These are phyloP conservation scores for Thielaviopsis ethacetica DNA, from an alignment of 2,329 filamentous ascomycete species.

Conservation along the genomic window DNA sequence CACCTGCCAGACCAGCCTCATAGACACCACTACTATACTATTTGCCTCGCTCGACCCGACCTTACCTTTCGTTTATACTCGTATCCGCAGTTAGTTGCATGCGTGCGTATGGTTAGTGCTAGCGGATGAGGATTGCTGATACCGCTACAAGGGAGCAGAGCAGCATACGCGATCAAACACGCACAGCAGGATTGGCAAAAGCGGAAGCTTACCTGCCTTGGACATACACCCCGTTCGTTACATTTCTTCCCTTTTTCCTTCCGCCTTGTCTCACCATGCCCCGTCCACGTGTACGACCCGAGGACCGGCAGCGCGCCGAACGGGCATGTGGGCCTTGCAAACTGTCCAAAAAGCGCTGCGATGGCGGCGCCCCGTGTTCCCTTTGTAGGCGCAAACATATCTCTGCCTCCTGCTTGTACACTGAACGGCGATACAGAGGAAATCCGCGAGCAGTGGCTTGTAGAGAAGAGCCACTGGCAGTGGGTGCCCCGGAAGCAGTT, in stretches of 20 bases:
- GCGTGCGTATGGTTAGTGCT: too few relatives aligned
- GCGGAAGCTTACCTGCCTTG: too few relatives aligned
- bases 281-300: conserved; percentile 32
- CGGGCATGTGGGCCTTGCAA: conserved; percentile 17
- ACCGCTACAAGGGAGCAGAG: too few relatives aligned
- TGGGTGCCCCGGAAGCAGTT: background rate
- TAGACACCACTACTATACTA: too few relatives aligned
- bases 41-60: too few relatives aligned
- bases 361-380: conserved; percentile 10
- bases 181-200: too few relatives aligned
- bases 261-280: conserved; percentile 23
- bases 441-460: background rate
- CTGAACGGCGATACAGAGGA: background rate
- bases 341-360: conserved; percentile 13
- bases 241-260: background rate
- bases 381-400: conserved; percentile 11
- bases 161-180: too few relatives aligned
- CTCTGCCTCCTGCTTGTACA: conserved; percentile 3
- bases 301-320: conserved; percentile 30
- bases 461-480: background rate
- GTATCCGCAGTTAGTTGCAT: too few relatives aligned
- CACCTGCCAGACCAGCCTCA: too few relatives aligned
- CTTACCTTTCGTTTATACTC: too few relatives aligned
- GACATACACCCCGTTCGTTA: too few relatives aligned
- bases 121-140: too few relatives aligned